A percentile compares a stretch with the other conserved stretches of the same genome.
Evolutionary conservation across 2,329 filamentous ascomycete genomes (phyloP).

Genomic region (Alternaria infectoria): DNA sequence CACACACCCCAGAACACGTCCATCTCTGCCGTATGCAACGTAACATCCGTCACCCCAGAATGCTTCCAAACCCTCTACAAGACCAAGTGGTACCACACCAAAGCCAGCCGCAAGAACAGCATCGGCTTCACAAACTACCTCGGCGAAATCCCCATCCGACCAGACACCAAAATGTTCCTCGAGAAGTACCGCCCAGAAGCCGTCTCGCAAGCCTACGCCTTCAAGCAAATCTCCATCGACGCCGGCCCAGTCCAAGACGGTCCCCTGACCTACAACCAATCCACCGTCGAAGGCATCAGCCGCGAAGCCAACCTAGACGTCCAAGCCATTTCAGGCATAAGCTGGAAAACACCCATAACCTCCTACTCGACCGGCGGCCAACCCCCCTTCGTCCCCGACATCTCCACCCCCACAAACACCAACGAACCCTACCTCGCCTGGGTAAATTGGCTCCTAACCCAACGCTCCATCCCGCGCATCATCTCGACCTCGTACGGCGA

Average conservation of each 20-base stretch:
- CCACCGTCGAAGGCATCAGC: conserved; percentile 44
- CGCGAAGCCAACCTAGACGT: conserved; percentile 69
- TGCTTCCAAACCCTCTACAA: conserved; percentile 63
- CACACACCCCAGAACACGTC: conserved; percentile 36
- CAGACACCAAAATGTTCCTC: conserved; percentile 65
- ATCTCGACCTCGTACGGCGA: conserved; percentile 72
- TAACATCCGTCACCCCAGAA: conserved; percentile 58
- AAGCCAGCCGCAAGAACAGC: conserved; percentile 52
- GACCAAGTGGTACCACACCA: conserved; percentile 59
- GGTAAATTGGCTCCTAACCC: conserved; percentile 63
- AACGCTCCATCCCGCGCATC: conserved; percentile 65
- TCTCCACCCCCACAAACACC: conserved; percentile 56
- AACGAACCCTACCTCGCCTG: conserved; percentile 74
- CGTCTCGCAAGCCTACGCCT: conserved; percentile 57
- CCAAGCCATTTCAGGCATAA: conserved; percentile 65
- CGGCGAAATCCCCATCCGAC: conserved; percentile 58
- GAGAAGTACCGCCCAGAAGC: conserved; percentile 59
- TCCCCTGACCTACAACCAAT: conserved; percentile 42
- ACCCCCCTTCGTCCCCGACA: conserved; percentile 60
- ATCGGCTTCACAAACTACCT: conserved; percentile 59
- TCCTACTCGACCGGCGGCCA: conserved; percentile 67
- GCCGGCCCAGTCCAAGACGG: conserved; percentile 59
- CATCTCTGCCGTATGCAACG: conserved; percentile 57
- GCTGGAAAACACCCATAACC: conserved; percentile 60
- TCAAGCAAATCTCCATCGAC: conserved; percentile 64